Conservation (phyloP, 2,329 filamentous ascomycete species). For the Ophiostoma fasciatum region DNA sequence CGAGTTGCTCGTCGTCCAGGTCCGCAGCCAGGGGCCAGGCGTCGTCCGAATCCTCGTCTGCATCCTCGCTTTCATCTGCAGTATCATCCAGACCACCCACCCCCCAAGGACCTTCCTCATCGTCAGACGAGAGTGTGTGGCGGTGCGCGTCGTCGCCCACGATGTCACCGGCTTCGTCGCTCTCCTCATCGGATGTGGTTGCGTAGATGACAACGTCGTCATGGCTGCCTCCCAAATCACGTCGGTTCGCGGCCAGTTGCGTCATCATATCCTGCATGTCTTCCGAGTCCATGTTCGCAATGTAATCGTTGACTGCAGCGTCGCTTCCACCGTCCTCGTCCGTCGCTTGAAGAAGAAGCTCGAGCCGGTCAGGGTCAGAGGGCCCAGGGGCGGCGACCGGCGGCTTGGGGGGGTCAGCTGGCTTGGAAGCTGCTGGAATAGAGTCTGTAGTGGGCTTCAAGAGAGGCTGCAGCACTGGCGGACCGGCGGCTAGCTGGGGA, state of each 20-base stretch:
- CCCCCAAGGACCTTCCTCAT: constrained; percentile 15
- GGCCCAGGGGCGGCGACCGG: too few species aligned
- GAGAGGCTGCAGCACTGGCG: not conserved
- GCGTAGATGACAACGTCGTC: constrained; percentile 19
- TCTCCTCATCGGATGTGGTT: constrained; percentile 3
- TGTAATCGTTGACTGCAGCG: constrained; percentile 53
- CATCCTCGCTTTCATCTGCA: not conserved
- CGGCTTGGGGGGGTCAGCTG: too few species aligned
- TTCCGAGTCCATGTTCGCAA: constrained; percentile 45
- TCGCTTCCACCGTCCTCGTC: constrained; percentile 25
- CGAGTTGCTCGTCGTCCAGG: constrained; percentile 46
- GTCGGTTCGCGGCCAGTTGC: constrained; percentile 16
- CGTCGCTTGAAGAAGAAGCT: constrained; percentile 1
- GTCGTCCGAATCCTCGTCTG: constrained; percentile 16
- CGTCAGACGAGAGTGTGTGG: too few species aligned
- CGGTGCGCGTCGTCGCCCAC: not conserved
- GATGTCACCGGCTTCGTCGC: not conserved
- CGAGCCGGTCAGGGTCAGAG: not conserved
- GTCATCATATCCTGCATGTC: constrained; percentile 17
- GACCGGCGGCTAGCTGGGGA: not conserved
- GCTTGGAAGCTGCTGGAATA: not conserved
- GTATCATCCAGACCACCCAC: constrained; percentile 24
- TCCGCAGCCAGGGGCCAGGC: constrained; percentile 34
- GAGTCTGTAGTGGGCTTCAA: not conserved
- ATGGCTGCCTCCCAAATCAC: constrained; percentile 30